Base-by-base conservation (phyloP, 148 eudicot species). In the Fagopyrum esculentum region DNA sequence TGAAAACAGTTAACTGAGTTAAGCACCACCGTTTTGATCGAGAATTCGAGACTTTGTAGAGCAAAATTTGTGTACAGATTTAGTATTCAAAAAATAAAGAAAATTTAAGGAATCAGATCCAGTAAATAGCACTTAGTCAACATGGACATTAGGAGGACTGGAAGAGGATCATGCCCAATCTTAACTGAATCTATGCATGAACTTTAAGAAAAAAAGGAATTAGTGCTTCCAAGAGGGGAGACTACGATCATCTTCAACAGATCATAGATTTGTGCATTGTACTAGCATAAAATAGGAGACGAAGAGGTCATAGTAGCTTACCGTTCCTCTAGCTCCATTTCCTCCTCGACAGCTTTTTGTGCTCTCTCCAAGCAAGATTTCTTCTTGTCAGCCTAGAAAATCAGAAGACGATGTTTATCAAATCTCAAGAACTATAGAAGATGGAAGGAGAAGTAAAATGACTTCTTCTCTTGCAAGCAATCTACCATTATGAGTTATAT, bases 311-410 rank as follows among this genome's bases (percentile, higher is more conserved):
- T 35, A 35, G 40, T 73, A 74, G 54, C 81, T 49, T 88, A 93
- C 98, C 89, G 75, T 78, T 72, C 79, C 83, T 82, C 79, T 19
- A 73, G 56, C 69, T 78, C 85, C 78, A 78, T 83, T 48, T 74
- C 82, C 72, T 78, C 87, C 77, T 86, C 85, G 56, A 88, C 66
- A 59, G 82, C 88, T 81, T 87, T 80, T 68, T 70, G 72, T 45
- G 88, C 55, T 75, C 79, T 84, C 47, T 84, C 88, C 61, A 89
- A 81, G 83, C 73, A 72, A 8, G 78, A 77, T 77, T 88, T 91
- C 86, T 87, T 93, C 77, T 86, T 85, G 16, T 76, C 79, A 72
- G 70, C 83, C 98, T 93, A 76, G 13, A 54, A 71, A 83, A 26
- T 66, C 71, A 66, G 71, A 66, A 66, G 71, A 46, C 1, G 8